Base-by-base conservation (phyloP, 768 basidiomycete species). In the Agaricus blazei region DNA sequence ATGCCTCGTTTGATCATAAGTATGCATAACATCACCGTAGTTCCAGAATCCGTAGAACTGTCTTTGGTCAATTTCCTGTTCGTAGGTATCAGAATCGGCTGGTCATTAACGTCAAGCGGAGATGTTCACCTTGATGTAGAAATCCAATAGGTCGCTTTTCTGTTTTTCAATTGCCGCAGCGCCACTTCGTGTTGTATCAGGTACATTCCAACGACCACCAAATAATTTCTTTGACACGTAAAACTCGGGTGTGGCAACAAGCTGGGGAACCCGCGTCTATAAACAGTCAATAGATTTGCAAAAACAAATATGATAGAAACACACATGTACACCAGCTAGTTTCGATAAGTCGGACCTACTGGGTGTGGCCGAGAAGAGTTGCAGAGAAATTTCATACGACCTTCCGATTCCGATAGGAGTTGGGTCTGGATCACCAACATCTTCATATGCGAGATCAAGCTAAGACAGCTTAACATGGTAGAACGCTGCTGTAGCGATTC, bases 31-130 rank as follows among this genome's bases (percentile, higher is more conserved):
- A 58, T 72, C 71, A 2, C 71, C 71, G 37, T 70, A 70, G 46
- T 72, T 64, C 72, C 72, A 72, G 59, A 74, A 74, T 0, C 72
- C 72, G 51, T 72, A 72, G 54, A 71, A 70, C 59, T 69, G 65
- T 46, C 69, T 51, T 54, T 72, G 70, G 26, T 70, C 62, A 43
- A 69, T 65, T 51, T 72, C 70, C 69, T 68, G 9, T 23, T 6
- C 29, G 26, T 1, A 51, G n/a, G 11, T 8, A 11, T 48, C 9
- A 47, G 41, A 19, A 31, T 3, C n/a, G 24, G 44, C 28, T 34
- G 1, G 27, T 15, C 24, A 12, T 15, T 6, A 26, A 38, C 6
- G 23, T n/a, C 38, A 14, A 37, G 19, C 14, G 28, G 14, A 6
- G 29, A 24, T 31, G 45, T 63, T 15, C 51, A 69, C 70, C 31